Evolutionary conservation across 1,284 basidiomycete genomes (phyloP).

Genomic region (Spongiforma sp.): DNA sequence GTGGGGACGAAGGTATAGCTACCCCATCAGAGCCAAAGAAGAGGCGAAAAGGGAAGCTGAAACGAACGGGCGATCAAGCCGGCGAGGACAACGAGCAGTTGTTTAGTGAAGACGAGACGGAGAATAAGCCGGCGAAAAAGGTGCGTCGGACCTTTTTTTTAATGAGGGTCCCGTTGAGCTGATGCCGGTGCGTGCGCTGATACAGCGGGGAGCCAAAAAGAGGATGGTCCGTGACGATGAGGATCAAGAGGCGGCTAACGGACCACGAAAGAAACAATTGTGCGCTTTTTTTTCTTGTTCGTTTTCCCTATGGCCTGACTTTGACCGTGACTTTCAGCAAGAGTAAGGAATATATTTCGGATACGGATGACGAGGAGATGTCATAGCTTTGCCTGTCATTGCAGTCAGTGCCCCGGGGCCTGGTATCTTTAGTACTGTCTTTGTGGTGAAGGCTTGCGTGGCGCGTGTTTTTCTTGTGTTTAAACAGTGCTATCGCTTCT

Average conservation of each 20-base stretch:
- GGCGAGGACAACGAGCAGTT: conserved; percentile 57
- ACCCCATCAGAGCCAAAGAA: conserved; percentile 51
- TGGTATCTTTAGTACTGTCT: not conserved
- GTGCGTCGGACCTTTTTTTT: conserved; percentile 39
- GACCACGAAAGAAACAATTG: conserved; percentile 76
- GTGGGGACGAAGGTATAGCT: conserved; percentile 1
- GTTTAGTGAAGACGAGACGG: conserved; percentile 73
- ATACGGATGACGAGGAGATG: conserved; percentile 80
- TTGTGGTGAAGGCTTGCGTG: too few relatives aligned
- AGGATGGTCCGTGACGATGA: conserved; percentile 77
- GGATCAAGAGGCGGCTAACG: conserved; percentile 60
- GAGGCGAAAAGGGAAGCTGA: conserved; percentile 52
- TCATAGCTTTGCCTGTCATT: conserved; percentile 32
- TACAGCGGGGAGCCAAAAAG: conserved; percentile 63
- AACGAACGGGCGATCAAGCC: conserved; percentile 44
- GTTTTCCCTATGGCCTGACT: not conserved
- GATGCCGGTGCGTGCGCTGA: not conserved
- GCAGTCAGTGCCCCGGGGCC: not conserved
- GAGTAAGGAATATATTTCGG: conserved; percentile 79
- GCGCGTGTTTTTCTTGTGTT: too few relatives aligned
- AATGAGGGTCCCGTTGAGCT: not conserved
- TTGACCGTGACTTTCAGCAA: conserved; percentile 52
- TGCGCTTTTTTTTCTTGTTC: conserved; percentile 43
- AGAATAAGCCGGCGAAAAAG: conserved; percentile 70
- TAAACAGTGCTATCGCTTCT: not conserved